phyloP scores from a whole-genome alignment of 108 stramenopile genomes.

The Cyclostephanos invisitatus region DNA sequence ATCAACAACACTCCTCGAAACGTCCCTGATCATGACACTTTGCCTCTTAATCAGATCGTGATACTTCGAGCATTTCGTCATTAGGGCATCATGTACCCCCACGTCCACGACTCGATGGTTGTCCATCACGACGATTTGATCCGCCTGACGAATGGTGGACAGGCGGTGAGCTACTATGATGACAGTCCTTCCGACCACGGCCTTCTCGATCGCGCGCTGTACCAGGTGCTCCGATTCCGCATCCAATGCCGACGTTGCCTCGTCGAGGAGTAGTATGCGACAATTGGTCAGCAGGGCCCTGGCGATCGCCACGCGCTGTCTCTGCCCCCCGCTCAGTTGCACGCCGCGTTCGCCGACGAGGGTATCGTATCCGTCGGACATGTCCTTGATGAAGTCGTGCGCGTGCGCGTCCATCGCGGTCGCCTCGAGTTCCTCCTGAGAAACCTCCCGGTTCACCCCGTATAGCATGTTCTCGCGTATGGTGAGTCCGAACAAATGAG shows the following conservation, averaged over 20 bases:
- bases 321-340: conserved; percentile 88
- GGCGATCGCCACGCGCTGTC: conserved; percentile 91
- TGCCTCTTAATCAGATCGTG: conserved; percentile 68
- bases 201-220: conserved; percentile 82
- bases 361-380: conserved; percentile 76
- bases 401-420: conserved; percentile 81
- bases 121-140: conserved; percentile 87
- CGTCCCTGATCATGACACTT: conserved; percentile 38
- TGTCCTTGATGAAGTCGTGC: conserved; percentile 68
- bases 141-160: conserved; percentile 78
- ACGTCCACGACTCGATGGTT: conserved; percentile 70
- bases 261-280: conserved; percentile 80
- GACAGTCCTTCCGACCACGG: conserved; percentile 59
- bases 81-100: conserved; percentile 79
- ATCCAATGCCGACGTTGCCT: conserved; percentile 83
- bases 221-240: conserved; percentile 81
- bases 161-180: conserved; percentile 87
- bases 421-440: conserved; percentile 57
- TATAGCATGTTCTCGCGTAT: conserved; percentile 84
- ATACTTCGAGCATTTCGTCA: conserved; percentile 50
- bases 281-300: conserved; percentile 67
- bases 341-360: conserved; percentile 71
- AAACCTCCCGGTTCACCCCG: conserved; percentile 56
- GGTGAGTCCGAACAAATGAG: conserved; percentile 73
- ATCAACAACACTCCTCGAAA: conserved; percentile 14